These are phyloP conservation scores for Yamadazyma phyllophila DNA, from an alignment of 805 yeast species.

Conservation along the genomic window DNA sequence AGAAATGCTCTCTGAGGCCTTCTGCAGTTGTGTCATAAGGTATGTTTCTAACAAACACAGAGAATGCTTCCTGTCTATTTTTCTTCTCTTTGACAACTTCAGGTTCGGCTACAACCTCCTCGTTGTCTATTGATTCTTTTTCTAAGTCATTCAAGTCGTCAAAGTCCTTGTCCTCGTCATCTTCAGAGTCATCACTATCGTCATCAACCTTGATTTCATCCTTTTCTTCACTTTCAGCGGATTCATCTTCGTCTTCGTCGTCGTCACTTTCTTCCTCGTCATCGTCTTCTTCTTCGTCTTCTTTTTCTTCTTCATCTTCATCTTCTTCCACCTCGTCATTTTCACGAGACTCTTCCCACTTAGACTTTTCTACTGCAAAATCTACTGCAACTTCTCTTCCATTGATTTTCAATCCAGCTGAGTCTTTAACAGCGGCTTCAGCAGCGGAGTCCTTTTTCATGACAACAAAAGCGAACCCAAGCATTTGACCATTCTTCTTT, in stretches of 20 bases:
- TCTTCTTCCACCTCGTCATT: slow-evolving; percentile 34
- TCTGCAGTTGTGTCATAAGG: slow-evolving; percentile 94
- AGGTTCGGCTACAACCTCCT: slow-evolving; percentile 18
- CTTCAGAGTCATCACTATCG: slow-evolving; percentile 17
- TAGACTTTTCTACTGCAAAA: slow-evolving; percentile 83
- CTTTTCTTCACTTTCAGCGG: slow-evolving; percentile 29
- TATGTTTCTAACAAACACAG: slow-evolving; percentile 85
- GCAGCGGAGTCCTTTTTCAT: slow-evolving; percentile 82
- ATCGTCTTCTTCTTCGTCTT: slow-evolving; percentile 38
- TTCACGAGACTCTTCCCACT: slow-evolving; percentile 64
- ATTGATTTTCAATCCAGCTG: slow-evolving; percentile 73
- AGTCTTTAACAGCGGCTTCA: slow-evolving; percentile 72
- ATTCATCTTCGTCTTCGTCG: slow-evolving; percentile 37
- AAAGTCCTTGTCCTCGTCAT: slow-evolving; percentile 28
- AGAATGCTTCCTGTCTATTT: slow-evolving; percentile 66
- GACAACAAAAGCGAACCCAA: slow-evolving; percentile 93
- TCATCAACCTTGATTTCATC: slow-evolving; percentile 25
- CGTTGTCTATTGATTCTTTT: slow-evolving; percentile 5
- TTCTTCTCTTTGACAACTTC: slow-evolving; percentile 23
- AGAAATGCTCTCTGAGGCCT: slow-evolving; percentile 71
- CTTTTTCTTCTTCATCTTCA: slow-evolving; percentile 39
- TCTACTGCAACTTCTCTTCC: slow-evolving; percentile 94
- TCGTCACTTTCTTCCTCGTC: slow-evolving; percentile 38
- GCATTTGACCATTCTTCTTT: slow-evolving; percentile 82
- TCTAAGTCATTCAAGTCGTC: slow-evolving; percentile 18